These are phyloP conservation scores for Cardamine chenopodiifolia DNA, from an alignment of 345 rosid genomes.

Conservation along the genomic window DNA sequence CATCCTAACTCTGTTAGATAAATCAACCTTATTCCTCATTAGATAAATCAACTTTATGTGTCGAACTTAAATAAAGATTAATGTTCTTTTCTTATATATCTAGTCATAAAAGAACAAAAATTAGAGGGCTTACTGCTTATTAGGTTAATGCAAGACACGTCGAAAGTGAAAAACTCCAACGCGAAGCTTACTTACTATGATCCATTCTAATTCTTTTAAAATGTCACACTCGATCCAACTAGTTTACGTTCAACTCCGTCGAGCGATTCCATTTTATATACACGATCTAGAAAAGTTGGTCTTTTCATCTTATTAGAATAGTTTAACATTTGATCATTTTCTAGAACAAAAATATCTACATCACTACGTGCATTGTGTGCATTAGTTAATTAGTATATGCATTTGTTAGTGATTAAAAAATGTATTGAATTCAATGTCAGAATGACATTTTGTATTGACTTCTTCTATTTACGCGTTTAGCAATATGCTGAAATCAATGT, in stretches of 20 bases:
- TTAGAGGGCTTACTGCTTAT: conserved; percentile 4
- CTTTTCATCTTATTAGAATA: conserved; percentile 7
- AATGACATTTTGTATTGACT: neutral
- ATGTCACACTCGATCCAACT: conserved; percentile 33
- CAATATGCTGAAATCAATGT: neutral
- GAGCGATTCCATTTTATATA: conserved; percentile 10
- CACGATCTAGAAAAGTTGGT: conserved; percentile 5
- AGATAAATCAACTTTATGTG: conserved; percentile 15
- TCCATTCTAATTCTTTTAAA: conserved; percentile 13
- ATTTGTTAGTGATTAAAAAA: neutral
- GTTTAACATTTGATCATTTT: conserved; percentile 11
- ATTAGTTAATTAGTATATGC: conserved; percentile 4
- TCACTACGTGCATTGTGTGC: conserved; percentile 8
- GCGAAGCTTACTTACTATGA: conserved; percentile 42
- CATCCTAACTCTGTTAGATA: neutral
- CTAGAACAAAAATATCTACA: neutral
- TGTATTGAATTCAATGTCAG: neutral
- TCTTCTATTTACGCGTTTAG: neutral
- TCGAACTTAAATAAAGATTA: conserved; percentile 26
- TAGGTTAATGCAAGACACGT: conserved; percentile 45
- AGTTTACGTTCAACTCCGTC: conserved; percentile 28
- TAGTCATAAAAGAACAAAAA: conserved; percentile 22
- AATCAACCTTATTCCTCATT: neutral
- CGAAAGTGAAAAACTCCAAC: conserved; percentile 42
- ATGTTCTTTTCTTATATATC: neutral